Evolutionary conservation across 148 eudicot species (phyloP).

Genomic region (Persicaria tinctoria): DNA sequence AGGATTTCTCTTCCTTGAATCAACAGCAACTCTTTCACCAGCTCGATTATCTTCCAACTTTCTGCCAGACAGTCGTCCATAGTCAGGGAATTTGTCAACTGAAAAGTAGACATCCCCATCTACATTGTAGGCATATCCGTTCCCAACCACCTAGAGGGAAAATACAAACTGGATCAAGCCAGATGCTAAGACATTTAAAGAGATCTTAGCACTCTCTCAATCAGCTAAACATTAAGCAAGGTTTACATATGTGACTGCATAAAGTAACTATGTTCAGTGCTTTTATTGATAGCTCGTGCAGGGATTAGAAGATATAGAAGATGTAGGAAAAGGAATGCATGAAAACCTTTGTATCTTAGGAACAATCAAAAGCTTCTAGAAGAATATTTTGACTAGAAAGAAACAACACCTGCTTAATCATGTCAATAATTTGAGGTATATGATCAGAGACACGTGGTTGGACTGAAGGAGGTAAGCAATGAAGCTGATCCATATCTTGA

Average conservation of each 20-base stretch:
- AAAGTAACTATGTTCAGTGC: too few relatives aligned
- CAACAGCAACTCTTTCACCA: slow-evolving; percentile 87
- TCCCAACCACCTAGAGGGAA: slow-evolving; percentile 57
- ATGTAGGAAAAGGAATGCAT: neutral
- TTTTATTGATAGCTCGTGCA: too few relatives aligned
- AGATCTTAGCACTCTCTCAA: too few relatives aligned
- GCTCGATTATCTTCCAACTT: slow-evolving; percentile 93
- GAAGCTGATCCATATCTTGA: slow-evolving; percentile 68
- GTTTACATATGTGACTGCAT: too few relatives aligned
- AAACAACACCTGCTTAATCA: slow-evolving; percentile 79
- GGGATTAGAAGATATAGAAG: too few relatives aligned
- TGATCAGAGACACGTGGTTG: slow-evolving; percentile 97
- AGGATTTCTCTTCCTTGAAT: slow-evolving; percentile 79
- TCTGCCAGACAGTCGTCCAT: slow-evolving; percentile 82
- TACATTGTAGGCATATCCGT: slow-evolving; percentile 64
- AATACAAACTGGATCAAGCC: neutral
- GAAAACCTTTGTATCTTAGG: neutral
- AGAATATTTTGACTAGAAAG: neutral
- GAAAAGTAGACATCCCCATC: slow-evolving; percentile 89
- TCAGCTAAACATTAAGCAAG: too few relatives aligned
- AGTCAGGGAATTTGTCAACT: slow-evolving; percentile 62
- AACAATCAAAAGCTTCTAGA: neutral
- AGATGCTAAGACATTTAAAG: neutral
- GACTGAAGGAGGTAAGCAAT: slow-evolving; percentile 74
- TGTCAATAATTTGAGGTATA: slow-evolving; percentile 85